These are phyloP conservation scores for Botryotinia convoluta DNA, from an alignment of 2,329 filamentous ascomycete species.

Conservation along the genomic window DNA sequence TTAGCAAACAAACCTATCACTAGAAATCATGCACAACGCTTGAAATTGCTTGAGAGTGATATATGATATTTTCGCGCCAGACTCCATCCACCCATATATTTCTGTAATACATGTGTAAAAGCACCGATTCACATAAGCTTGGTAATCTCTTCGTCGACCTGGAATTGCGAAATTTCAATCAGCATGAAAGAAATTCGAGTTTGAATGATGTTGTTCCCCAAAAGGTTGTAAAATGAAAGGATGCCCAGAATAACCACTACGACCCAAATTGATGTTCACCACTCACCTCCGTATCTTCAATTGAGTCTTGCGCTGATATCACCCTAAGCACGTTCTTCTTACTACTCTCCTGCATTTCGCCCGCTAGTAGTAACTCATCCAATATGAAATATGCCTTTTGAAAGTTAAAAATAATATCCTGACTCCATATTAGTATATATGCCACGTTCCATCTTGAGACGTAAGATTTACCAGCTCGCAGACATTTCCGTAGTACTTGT, in stretches of 20 bases:
- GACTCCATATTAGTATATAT: background rate
- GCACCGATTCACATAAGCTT: slow-evolving; percentile 39
- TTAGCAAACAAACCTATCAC: slow-evolving; percentile 20
- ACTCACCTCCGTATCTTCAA: slow-evolving; percentile 98
- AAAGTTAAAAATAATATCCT: slow-evolving; percentile 82
- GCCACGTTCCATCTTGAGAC: background rate
- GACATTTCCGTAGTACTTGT: slow-evolving; percentile 99
- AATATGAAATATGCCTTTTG: slow-evolving; percentile 99
- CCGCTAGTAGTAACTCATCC: slow-evolving; percentile 90
- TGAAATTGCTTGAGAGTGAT: slow-evolving; percentile 10
- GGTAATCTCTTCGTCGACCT: slow-evolving; percentile 41
- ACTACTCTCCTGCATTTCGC: slow-evolving; percentile 97
- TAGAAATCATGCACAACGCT: background rate
- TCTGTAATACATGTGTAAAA: slow-evolving; percentile 28
- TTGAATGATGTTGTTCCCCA: background rate
- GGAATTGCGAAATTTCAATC: slow-evolving; percentile 34
- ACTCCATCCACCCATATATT: slow-evolving; percentile 26
- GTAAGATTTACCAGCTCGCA: slow-evolving; percentile 67
- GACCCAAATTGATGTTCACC: slow-evolving; percentile 13
- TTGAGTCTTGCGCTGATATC: slow-evolving; percentile 93
- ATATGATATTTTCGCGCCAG: slow-evolving; percentile 26
- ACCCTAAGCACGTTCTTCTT: slow-evolving; percentile 98
- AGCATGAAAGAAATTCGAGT: slow-evolving; percentile 20
- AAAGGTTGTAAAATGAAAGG: slow-evolving; percentile 35
- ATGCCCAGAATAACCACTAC: slow-evolving; percentile 22